Evolutionary conservation across 495 filamentous ascomycete species (phyloP).

Genomic region (Eremomyces bilateralis): DNA sequence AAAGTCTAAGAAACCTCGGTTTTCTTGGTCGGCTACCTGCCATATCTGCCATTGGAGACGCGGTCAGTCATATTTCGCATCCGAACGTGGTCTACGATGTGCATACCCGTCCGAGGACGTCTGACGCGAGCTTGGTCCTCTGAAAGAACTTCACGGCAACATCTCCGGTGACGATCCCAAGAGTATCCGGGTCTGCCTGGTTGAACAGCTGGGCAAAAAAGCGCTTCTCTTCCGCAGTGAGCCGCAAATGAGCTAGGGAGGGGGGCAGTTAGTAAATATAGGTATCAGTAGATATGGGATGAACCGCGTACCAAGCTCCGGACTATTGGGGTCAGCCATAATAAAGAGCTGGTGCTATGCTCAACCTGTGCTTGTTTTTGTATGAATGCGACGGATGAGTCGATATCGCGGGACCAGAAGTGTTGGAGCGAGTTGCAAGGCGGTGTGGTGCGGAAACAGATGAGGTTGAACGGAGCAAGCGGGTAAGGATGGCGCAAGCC

Average conservation of each 20-base stretch:
- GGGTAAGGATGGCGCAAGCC: no score
- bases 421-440: no score
- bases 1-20: conserved; percentile 77
- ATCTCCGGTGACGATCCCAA: conserved; percentile 91
- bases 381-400: no score
- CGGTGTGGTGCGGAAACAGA: no score
- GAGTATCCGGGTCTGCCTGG: conserved; percentile 66
- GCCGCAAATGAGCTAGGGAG: conserved; percentile 19
- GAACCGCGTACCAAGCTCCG: neutral
- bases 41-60: conserved; percentile 45
- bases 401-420: no score
- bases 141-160: conserved; percentile 96
- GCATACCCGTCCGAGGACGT: conserved; percentile 70
- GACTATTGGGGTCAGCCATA: neutral
- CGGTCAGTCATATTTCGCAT: neutral
- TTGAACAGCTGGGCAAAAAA: conserved; percentile 80
- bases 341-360: no score
- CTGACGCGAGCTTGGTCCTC: conserved; percentile 69
- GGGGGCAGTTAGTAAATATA: neutral
- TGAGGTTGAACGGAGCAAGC: no score
- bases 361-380: no score
- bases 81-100: neutral
- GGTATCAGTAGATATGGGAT: neutral
- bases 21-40: conserved; percentile 95
- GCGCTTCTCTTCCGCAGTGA: conserved; percentile 81